Conservation (phyloP, 257 asterid genomes). For the Primulina eburnea region DNA sequence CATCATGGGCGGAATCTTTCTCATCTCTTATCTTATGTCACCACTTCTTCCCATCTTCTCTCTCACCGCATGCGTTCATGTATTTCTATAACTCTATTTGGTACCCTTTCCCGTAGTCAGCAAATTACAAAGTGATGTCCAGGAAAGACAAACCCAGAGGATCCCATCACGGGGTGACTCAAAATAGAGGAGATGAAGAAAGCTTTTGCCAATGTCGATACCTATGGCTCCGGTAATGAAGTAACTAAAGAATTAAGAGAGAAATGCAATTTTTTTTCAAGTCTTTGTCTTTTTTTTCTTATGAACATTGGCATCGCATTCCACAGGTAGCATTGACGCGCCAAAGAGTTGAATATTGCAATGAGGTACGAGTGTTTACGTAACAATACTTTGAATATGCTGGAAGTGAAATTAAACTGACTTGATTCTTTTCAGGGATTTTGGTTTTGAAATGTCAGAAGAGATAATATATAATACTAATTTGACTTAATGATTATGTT, state of each 20-base stretch:
- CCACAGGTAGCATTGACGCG: slow-evolving; percentile 81
- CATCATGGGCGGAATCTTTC: background rate
- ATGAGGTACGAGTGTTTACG: slow-evolving; percentile 59
- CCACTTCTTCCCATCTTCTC: background rate
- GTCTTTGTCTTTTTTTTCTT: slow-evolving; percentile 12
- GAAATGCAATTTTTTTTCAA: slow-evolving; percentile 2
- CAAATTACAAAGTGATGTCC: slow-evolving; percentile 46
- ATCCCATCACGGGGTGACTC: slow-evolving; percentile 71
- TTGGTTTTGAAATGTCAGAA: slow-evolving; percentile 92
- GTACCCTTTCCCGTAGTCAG: slow-evolving; percentile 43
- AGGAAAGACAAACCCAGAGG: slow-evolving; percentile 67
- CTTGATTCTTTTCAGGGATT: slow-evolving; percentile 65
- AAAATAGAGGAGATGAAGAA: slow-evolving; percentile 86
- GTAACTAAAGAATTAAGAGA: background rate
- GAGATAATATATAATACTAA: slow-evolving; percentile 54
- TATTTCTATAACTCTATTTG: slow-evolving; percentile 6
- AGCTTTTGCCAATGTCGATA: slow-evolving; percentile 81
- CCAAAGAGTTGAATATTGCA: slow-evolving; percentile 87
- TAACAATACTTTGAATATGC: background rate
- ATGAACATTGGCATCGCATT: slow-evolving; percentile 1
- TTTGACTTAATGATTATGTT: background rate
- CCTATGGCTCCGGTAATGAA: slow-evolving; percentile 78
- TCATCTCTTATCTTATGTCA: background rate
- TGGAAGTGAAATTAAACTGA: slow-evolving; percentile 9
- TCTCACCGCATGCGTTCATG: slow-evolving; percentile 10